These are phyloP conservation scores for Melanomma pulvis-pyrius DNA, from an alignment of 495 filamentous ascomycete genomes.

Conservation along the genomic window DNA sequence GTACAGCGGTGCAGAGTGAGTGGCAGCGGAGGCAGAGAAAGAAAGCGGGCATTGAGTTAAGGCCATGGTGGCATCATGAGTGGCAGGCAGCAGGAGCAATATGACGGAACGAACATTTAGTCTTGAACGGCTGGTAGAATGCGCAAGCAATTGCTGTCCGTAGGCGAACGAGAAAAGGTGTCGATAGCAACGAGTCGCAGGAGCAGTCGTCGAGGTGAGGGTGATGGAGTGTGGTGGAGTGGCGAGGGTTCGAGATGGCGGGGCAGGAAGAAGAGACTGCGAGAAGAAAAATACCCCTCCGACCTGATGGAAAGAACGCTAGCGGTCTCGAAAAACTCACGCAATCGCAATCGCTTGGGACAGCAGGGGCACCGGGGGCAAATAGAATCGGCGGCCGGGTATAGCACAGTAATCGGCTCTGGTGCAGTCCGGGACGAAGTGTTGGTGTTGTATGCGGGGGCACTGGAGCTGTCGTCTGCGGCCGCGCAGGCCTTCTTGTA, in stretches of 20 bases:
- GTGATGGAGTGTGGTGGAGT: not conserved
- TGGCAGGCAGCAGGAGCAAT: slow-evolving; percentile 23
- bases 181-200: not conserved
- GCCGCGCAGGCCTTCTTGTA: slow-evolving; percentile 10
- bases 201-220: not conserved
- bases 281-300: slow-evolving; percentile 24
- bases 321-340: slow-evolving; percentile 28
- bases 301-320: slow-evolving; percentile 30
- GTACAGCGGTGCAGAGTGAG: slow-evolving; percentile 16
- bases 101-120: slow-evolving; percentile 39
- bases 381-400: slow-evolving; percentile 13
- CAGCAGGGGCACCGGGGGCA: not conserved
- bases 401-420: not conserved
- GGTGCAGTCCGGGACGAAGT: not conserved
- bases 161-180: not conserved
- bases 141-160: slow-evolving; percentile 8
- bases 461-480: not conserved
- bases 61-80: slow-evolving; percentile 27
- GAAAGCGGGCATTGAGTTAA: slow-evolving; percentile 22
- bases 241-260: slow-evolving; percentile 26
- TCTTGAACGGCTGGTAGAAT: slow-evolving; percentile 14
- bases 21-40: slow-evolving; percentile 5
- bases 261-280: slow-evolving; percentile 34
- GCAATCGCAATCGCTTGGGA: slow-evolving; percentile 19
- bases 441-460: not conserved